Base-by-base conservation (phyloP, 2,329 filamentous ascomycete genomes). In the Calycina marina region DNA sequence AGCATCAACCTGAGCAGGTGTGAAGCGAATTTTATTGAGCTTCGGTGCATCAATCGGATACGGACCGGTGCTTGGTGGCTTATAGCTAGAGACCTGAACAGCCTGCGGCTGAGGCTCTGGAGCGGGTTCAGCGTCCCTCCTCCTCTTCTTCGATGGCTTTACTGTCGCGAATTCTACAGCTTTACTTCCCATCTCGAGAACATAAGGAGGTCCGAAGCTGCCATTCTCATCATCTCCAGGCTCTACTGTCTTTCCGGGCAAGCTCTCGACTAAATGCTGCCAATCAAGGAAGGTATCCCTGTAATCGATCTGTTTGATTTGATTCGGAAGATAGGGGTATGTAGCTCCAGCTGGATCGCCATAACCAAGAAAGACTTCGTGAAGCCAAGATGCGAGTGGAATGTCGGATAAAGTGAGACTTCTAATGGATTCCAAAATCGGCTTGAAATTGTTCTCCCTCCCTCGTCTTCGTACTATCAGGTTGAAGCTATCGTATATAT, bases 311-410 rank as follows among this genome's bases (percentile, higher is more conserved):
- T 70, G 81, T 47, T 74, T 73, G 41, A 93, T 64, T 37, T 76
- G 70, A 52, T 84, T 90, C 2, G 80, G 60, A 11, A 98, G 60
- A 31, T 84, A 77, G 41, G 81, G 84, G 58, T 93, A 93, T 14
- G 74, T 80, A 18, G 90, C 90, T 37, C 81, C 77, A 17, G 83
- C 71, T 36, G 90, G 88, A 55, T 98, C 86, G 28, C 90, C 90
- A 53, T 93, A 96, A 3, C 90, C 90, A n/a, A 98, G 62, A 55
- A 96, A 98, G 6, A 96, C 88, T 44, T 96, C 90, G 48, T 93
- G 84, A 26, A 98, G 65, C 90, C 90, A 98, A 2, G 77, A 71
- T 10, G 90, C 85, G 33, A 96, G 65, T 5, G 82, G 80, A 13
- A 88, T 76, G 45, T 93, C 82, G 1, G 85, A 85, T 18, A 93